Evolutionary conservation across 495 filamentous ascomycete species (phyloP).

Genomic region (Aspergillus sparsus): DNA sequence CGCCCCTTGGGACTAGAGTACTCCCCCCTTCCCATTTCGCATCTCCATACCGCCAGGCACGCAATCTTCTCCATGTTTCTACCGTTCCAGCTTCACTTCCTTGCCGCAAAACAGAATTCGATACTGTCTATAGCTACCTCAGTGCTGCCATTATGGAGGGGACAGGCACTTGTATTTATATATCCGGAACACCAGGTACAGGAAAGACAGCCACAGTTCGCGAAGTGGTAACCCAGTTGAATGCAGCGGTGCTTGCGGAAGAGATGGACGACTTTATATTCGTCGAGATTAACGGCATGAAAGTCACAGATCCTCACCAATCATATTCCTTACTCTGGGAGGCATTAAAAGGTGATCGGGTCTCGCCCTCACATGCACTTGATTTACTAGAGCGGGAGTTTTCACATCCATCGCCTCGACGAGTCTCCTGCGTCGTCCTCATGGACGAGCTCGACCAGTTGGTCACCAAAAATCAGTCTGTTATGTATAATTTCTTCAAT

Average conservation of each 20-base stretch:
- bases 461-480: slow-evolving; percentile 93
- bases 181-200: slow-evolving; percentile 98
- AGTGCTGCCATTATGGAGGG: slow-evolving; percentile 93
- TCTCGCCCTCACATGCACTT: slow-evolving; percentile 87
- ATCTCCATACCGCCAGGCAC: slow-evolving; percentile 89
- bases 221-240: slow-evolving; percentile 88
- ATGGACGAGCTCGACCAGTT: slow-evolving; percentile 99
- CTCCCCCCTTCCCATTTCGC: slow-evolving; percentile 75
- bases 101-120: slow-evolving; percentile 90
- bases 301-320: slow-evolving; percentile 96
- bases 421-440: slow-evolving; percentile 93
- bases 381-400: slow-evolving; percentile 91
- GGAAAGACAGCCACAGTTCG: slow-evolving; percentile 98
- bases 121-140: slow-evolving; percentile 87
- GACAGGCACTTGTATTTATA: slow-evolving; percentile 94
- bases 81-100: slow-evolving; percentile 86
- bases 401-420: slow-evolving; percentile 79
- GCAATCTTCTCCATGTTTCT: slow-evolving; percentile 87
- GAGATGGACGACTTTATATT: slow-evolving; percentile 99
- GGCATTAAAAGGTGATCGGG: slow-evolving; percentile 88
- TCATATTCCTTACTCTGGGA: slow-evolving; percentile 96
- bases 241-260: slow-evolving; percentile 79
- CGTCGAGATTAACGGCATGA: slow-evolving; percentile 99
- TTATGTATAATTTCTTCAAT: slow-evolving; percentile 99
- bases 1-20: slow-evolving; percentile 82